Evolutionary conservation across 495 filamentous ascomycete genomes (phyloP).

Genomic region (Aspergillus taichungensis): DNA sequence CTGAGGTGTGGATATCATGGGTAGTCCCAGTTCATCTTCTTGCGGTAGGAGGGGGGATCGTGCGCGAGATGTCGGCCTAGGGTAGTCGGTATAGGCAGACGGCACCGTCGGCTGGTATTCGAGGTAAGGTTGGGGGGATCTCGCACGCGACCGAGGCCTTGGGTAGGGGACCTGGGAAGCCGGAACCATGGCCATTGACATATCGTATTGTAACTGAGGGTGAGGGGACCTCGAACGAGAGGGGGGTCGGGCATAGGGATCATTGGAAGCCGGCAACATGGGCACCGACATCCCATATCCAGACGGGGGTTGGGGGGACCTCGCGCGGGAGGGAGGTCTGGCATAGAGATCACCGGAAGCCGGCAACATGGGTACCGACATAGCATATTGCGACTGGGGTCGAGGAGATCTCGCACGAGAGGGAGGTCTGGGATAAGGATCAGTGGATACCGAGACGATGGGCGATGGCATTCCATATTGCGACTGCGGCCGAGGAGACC

Average conservation of each 20-base stretch:
- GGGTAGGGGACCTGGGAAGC: neutral
- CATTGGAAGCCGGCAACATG: too few relatives aligned
- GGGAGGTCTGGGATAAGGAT: neutral
- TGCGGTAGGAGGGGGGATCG: conserved; percentile 8
- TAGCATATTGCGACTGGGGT: neutral
- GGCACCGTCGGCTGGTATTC: too few relatives aligned
- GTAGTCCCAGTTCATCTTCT: neutral
- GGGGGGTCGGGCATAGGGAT: conserved; percentile 1
- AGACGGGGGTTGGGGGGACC: too few relatives aligned
- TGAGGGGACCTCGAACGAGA: conserved; percentile 12
- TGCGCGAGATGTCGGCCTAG: conserved; percentile 7
- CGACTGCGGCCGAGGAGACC: conserved; percentile 7
- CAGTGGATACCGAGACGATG: neutral
- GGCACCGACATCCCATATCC: too few relatives aligned
- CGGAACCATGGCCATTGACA: neutral
- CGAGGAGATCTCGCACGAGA: conserved; percentile 7
- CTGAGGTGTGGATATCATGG: neutral
- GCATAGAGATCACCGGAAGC: too few relatives aligned
- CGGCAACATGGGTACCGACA: neutral
- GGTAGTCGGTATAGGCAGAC: neutral
- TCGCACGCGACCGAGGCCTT: conserved; percentile 1
- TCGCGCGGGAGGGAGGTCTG: too few relatives aligned
- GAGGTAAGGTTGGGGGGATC: too few relatives aligned
- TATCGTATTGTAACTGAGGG: neutral
- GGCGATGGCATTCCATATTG: neutral